These are phyloP conservation scores for Aspergillus panamensis DNA, from an alignment of 495 filamentous ascomycete genomes.

Conservation along the genomic window DNA sequence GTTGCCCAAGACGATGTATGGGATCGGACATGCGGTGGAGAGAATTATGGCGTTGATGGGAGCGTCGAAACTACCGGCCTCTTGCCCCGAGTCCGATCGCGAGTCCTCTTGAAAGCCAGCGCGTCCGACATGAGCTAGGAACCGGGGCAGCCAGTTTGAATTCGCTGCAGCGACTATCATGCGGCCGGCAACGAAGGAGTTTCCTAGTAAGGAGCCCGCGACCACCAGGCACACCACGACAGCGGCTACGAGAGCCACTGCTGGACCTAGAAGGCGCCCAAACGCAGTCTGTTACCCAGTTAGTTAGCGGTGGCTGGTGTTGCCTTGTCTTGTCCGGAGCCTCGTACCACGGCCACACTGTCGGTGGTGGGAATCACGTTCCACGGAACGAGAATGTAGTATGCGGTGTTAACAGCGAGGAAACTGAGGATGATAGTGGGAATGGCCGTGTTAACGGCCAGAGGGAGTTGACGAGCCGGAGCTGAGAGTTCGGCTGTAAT, in stretches of 20 bases:
- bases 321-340: not conserved
- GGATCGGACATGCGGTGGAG: constrained; percentile 13
- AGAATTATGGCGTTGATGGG: constrained; percentile 23
- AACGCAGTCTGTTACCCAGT: constrained; percentile 17
- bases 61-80: constrained; percentile 11
- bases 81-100: not conserved
- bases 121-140: constrained; percentile 16
- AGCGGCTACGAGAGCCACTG: constrained; percentile 14
- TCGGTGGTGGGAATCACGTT: constrained; percentile 20
- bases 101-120: not conserved
- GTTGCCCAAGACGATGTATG: constrained; percentile 22
- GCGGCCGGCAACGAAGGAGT: constrained; percentile 22
- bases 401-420: constrained; percentile 20
- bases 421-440: constrained; percentile 21
- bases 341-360: constrained; percentile 22
- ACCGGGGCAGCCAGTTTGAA: constrained; percentile 20
- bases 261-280: constrained; percentile 18
- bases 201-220: constrained; percentile 21
- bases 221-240: constrained; percentile 20
- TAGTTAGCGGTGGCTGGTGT: not conserved
- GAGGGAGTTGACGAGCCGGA: constrained; percentile 20
- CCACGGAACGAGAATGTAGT: constrained; percentile 25
- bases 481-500: constrained; percentile 21
- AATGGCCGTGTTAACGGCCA: constrained; percentile 22
- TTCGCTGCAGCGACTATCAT: constrained; percentile 23